phyloP scores from a whole-genome alignment of 306 rosid genomes.

The Sicyos baderoa region DNA sequence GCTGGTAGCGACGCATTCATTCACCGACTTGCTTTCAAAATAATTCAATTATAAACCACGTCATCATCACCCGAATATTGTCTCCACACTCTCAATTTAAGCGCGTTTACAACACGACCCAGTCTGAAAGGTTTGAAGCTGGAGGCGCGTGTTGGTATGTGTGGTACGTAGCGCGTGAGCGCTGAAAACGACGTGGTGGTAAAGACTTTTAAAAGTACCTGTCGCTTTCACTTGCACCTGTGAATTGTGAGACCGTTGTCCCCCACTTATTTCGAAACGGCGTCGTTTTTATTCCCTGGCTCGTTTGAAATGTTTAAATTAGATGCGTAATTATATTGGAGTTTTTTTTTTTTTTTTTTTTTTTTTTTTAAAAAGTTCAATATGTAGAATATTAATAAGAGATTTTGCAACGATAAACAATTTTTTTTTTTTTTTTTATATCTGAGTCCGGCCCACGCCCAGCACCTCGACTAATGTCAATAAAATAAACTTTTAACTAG shows the following conservation, averaged over 20 bases:
- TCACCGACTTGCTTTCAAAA: constrained; percentile 20
- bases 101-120: neutral
- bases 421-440: too few species aligned
- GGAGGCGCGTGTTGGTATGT: neutral
- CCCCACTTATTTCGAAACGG: neutral
- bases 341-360: too few species aligned
- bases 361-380: too few species aligned
- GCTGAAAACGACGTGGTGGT: neutral
- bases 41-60: neutral
- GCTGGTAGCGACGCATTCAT: constrained; percentile 25
- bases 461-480: too few species aligned
- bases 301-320: too few species aligned
- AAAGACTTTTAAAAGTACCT: neutral
- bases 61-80: neutral
- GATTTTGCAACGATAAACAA: too few species aligned
- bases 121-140: neutral
- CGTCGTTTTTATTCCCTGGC: neutral
- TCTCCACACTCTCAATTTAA: neutral
- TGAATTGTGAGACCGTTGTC: neutral
- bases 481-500: too few species aligned
- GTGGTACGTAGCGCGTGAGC: neutral
- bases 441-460: too few species aligned
- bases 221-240: neutral
- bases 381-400: too few species aligned
- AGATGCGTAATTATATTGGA: too few species aligned